Conservation (phyloP, 139 green algal genomes). For the Prasinococcaceae sp. region DNA sequence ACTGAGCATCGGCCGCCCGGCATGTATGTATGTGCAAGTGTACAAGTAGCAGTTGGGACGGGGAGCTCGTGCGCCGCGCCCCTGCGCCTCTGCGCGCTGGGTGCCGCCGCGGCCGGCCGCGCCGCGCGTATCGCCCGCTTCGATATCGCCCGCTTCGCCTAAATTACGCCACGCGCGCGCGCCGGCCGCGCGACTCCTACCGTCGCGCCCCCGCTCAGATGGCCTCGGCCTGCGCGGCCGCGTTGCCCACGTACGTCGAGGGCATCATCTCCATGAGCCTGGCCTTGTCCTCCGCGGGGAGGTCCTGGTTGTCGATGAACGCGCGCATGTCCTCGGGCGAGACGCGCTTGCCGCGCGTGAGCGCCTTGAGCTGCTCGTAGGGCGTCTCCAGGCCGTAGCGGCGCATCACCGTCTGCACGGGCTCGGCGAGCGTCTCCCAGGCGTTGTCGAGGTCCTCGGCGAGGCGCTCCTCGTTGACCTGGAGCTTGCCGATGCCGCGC, state of each 20-base stretch:
- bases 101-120: no score
- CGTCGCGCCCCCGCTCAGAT: no score
- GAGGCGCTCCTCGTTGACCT: conserved; percentile 29
- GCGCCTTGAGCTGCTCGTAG: conserved; percentile 98
- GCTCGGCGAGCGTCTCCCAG: conserved; percentile 79
- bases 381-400: conserved; percentile 81
- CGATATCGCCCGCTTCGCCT: no score
- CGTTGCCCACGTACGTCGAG: conserved; percentile 86
- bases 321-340: conserved; percentile 36
- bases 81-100: no score
- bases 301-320: conserved; percentile 71
- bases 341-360: conserved; percentile 74
- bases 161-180: no score
- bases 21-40: no score
- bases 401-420: conserved; percentile 82
- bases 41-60: no score
- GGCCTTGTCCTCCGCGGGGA: conserved; percentile 43
- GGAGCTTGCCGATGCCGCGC: conserved; percentile 80
- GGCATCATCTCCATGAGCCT: conserved; percentile 61
- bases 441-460: conserved; percentile 22
- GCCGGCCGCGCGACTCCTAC: no score
- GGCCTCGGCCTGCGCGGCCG: no score
- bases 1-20: no score
- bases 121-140: no score
- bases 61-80: no score